These are phyloP conservation scores for Colletotrichum sp. DNA, from an alignment of 2,329 filamentous ascomycete genomes.

Conservation along the genomic window DNA sequence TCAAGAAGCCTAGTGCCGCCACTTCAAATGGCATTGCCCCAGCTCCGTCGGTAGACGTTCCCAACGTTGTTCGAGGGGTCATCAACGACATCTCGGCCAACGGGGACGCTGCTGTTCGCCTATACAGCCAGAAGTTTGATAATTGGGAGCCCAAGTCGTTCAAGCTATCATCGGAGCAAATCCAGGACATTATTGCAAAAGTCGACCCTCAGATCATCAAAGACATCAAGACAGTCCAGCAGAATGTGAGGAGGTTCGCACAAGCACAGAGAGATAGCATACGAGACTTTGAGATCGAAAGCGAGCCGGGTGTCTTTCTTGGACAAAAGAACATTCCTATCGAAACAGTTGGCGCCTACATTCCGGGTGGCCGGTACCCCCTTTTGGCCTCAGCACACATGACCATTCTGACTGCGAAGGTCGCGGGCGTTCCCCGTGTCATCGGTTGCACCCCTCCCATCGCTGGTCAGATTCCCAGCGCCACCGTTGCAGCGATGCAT, in stretches of 20 bases:
- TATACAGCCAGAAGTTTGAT: constrained; percentile 58
- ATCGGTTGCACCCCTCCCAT: constrained; percentile 58
- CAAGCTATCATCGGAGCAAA: constrained; percentile 49
- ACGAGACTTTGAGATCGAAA: constrained; percentile 57
- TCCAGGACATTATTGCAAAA: constrained; percentile 46
- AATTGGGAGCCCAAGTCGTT: constrained; percentile 55
- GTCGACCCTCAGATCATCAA: constrained; percentile 46
- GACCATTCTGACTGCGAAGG: constrained; percentile 61
- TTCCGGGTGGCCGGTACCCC: constrained; percentile 57
- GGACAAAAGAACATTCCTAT: constrained; percentile 58
- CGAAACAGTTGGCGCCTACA: constrained; percentile 49
- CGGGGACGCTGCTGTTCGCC: constrained; percentile 52
- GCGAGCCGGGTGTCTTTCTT: constrained; percentile 52
- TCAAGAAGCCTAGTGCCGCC: background rate
- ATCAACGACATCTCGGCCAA: constrained; percentile 51
- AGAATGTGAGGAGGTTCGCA: constrained; percentile 74
- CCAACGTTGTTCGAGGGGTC: constrained; percentile 49
- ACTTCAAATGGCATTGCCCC: too few species aligned
- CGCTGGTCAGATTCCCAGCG: constrained; percentile 48
- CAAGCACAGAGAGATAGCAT: constrained; percentile 78
- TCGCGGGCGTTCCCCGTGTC: constrained; percentile 55
- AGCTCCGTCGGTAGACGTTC: constrained; percentile 27
- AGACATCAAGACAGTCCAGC: constrained; percentile 31
- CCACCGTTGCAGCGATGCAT: constrained; percentile 56
- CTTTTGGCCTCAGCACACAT: constrained; percentile 59